Evolutionary conservation across 2,329 filamentous ascomycete species (phyloP).

Genomic region (Botrytis cinerea): DNA sequence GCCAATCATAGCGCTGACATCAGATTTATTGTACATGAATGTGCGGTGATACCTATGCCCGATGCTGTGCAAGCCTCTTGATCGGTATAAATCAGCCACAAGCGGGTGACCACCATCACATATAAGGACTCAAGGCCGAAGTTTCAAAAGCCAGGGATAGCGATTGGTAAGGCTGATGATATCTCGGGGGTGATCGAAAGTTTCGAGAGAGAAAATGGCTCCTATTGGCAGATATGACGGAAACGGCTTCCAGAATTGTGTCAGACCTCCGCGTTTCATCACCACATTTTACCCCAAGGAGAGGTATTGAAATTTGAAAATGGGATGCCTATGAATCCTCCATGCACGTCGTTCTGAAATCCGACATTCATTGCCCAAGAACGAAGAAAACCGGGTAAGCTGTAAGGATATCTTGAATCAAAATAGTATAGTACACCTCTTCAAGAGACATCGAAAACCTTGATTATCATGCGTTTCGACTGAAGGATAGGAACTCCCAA

Average conservation of each 20-base stretch:
- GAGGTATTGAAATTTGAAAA: not conserved
- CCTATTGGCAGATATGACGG: not conserved
- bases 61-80: constrained; percentile 18
- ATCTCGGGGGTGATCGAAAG: not conserved
- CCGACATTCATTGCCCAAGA: constrained; percentile 21
- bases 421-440: not conserved
- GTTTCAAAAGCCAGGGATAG: not conserved
- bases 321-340: constrained; percentile 6
- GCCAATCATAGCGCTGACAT: constrained; percentile 13
- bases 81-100: constrained; percentile 17
- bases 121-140: not conserved
- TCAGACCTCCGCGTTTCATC: constrained; percentile 21
- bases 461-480: not conserved
- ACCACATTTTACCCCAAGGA: not conserved
- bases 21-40: constrained; percentile 4
- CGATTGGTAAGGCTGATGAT: constrained; percentile 29
- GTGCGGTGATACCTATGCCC: not conserved
- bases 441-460: not conserved
- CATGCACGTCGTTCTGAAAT: not conserved
- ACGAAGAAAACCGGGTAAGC: not conserved
- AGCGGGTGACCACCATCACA: not conserved
- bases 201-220: not conserved
- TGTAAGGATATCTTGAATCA: not conserved
- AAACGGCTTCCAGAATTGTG: constrained; percentile 1
- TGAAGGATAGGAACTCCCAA: not conserved